phyloP scores from a whole-genome alignment of 2,329 filamentous ascomycete genomes.

The Colletotrichum coccodes region DNA sequence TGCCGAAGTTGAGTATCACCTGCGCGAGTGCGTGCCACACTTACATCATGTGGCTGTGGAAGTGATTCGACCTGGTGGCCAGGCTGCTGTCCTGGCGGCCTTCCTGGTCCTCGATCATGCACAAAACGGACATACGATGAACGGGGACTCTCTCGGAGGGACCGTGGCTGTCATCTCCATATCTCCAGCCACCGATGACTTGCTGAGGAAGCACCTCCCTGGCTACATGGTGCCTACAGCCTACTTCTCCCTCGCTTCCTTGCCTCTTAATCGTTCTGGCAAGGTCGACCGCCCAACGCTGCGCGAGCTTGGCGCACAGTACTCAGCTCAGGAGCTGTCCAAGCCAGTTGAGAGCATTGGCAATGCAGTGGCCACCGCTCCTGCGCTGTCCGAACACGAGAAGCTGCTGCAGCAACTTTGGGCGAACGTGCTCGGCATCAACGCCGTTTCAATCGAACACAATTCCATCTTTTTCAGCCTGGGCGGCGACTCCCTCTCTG shows the following conservation, averaged over 20 bases:
- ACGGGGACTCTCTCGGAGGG: too few relatives aligned
- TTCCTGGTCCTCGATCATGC: not conserved
- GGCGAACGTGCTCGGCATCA: not conserved
- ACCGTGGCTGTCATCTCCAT: not conserved
- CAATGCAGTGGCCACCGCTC: not conserved
- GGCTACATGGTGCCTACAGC: not conserved
- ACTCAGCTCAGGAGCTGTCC: not conserved
- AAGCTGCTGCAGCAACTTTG: not conserved
- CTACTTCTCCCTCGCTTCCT: not conserved
- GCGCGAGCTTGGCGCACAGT: not conserved
- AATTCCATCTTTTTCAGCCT: not conserved
- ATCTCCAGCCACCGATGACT: not conserved
- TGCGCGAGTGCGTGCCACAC: conserved; percentile 51
- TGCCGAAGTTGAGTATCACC: conserved; percentile 59
- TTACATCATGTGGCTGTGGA: not conserved
- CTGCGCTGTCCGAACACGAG: not conserved
- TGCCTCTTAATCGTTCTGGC: not conserved
- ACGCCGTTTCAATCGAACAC: not conserved
- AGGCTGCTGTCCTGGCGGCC: not conserved
- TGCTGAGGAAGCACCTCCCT: not conserved
- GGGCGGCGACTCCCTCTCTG: not conserved
- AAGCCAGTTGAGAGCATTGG: not conserved
- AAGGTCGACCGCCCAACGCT: not conserved
- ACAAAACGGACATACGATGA: not conserved
- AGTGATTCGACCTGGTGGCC: not conserved